These are phyloP conservation scores for Phytophthora ohioensis DNA, from an alignment of 352 stramenopile species.

Conservation along the genomic window DNA sequence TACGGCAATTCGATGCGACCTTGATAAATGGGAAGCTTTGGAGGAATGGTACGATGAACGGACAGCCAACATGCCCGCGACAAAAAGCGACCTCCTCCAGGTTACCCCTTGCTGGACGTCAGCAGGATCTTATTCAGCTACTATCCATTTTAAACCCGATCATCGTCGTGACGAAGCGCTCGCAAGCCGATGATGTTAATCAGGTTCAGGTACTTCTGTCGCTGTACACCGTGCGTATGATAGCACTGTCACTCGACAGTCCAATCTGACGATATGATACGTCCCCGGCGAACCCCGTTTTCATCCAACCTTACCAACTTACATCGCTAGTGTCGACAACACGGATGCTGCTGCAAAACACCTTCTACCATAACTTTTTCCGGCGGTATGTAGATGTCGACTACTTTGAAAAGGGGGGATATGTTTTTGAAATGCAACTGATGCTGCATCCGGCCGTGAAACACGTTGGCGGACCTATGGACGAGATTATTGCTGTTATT, in stretches of 20 bases:
- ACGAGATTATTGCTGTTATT: neutral
- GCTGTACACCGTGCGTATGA: slow-evolving; percentile 3
- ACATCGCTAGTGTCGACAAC: neutral
- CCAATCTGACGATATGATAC: slow-evolving; percentile 3
- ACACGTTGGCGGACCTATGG: slow-evolving; percentile 1
- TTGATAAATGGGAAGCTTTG: neutral
- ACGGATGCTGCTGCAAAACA: neutral
- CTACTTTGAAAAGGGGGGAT: neutral
- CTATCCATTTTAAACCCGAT: slow-evolving; percentile 1
- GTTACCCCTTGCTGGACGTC: neutral
- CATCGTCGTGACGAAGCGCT: slow-evolving; percentile 1
- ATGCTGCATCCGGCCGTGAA: slow-evolving; percentile 2
- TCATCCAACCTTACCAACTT: neutral
- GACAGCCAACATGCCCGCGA: neutral
- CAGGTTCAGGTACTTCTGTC: neutral
- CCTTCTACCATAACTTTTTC: slow-evolving; percentile 5
- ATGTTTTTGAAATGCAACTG: slow-evolving; percentile 8
- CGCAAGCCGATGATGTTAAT: neutral
- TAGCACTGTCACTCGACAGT: neutral
- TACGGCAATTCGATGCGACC: neutral
- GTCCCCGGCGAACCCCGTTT: neutral
- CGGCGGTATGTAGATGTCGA: neutral
- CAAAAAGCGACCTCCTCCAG: neutral
- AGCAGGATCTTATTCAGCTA: neutral
- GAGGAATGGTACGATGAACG: neutral